Percentiles rank a stretch among this genome's conserved stretches.
Evolutionary conservation across 2,329 filamentous ascomycete species (phyloP).

Genomic region (Ilyonectria sp.): DNA sequence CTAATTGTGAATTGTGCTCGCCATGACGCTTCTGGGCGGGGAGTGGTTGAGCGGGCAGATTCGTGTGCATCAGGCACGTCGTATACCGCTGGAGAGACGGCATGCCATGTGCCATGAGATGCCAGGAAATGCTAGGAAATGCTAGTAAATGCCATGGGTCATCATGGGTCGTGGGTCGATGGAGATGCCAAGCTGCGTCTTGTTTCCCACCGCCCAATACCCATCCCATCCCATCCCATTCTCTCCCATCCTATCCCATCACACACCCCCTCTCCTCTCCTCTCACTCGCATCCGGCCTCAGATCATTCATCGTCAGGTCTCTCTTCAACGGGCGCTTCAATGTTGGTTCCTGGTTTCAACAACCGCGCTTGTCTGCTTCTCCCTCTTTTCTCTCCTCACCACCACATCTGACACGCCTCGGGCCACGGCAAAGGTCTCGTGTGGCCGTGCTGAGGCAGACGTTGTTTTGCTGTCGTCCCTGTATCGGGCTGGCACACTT

Average conservation of each 20-base stretch:
- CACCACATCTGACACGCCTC: neutral
- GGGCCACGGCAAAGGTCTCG: conserved; percentile 18
- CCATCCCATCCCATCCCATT: neutral
- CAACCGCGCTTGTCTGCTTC: neutral
- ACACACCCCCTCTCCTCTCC: neutral
- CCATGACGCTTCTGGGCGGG: neutral
- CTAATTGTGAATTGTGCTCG: conserved; percentile 5
- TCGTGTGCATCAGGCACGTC: neutral
- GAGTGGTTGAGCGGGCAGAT: neutral
- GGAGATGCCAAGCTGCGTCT: neutral
- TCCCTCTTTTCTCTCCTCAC: neutral
- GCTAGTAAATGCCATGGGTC: too few relatives aligned
- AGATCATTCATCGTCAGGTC: neutral
- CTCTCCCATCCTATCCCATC: neutral
- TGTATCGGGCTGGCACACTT: conserved; percentile 4
- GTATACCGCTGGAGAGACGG: neutral
- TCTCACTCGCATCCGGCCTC: neutral
- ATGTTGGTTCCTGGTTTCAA: neutral
- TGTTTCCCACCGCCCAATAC: neutral
- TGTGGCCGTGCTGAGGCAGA: conserved; percentile 21
- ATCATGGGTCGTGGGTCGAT: neutral
- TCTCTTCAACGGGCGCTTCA: neutral
- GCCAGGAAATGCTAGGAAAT: too few relatives aligned
- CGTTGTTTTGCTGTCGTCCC: conserved; percentile 9
- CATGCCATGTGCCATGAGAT: neutral